Evolutionary conservation across 2,329 filamentous ascomycete species (phyloP).

Genomic region (Colletotrichum acutatum): DNA sequence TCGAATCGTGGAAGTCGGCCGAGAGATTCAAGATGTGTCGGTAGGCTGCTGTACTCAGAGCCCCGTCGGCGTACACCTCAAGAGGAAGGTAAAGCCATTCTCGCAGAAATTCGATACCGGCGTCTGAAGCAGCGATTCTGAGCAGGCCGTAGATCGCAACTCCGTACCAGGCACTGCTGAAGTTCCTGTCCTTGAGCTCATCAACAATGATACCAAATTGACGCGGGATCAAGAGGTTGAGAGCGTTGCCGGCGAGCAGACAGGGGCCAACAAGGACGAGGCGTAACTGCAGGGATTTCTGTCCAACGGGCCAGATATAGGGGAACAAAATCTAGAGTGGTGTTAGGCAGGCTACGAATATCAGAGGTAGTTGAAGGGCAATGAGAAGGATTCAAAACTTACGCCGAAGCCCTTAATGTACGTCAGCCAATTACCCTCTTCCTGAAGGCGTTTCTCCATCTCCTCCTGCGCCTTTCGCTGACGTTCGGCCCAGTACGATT

Average conservation of each 20-base stretch:
- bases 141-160: conserved; percentile 63
- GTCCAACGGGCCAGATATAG: conserved; percentile 80
- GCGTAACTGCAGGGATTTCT: conserved; percentile 73
- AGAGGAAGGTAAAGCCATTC: conserved; percentile 69
- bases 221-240: conserved; percentile 83
- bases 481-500: conserved; percentile 65
- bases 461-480: conserved; percentile 65
- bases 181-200: conserved; percentile 57
- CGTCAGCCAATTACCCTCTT: conserved; percentile 80
- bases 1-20: conserved; percentile 70
- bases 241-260: conserved; percentile 74
- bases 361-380: neutral
- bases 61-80: conserved; percentile 66
- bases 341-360: conserved; percentile 6
- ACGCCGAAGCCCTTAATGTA: conserved; percentile 80
- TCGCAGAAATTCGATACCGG: conserved; percentile 63
- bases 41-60: conserved; percentile 65
- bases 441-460: conserved; percentile 76
- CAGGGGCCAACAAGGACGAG: conserved; percentile 74
- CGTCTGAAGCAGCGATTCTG: conserved; percentile 64
- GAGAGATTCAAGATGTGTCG: conserved; percentile 70
- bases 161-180: conserved; percentile 58
- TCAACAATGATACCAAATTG: conserved; percentile 85
- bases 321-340: conserved; percentile 75
- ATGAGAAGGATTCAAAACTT: conserved; percentile 37